phyloP scores from a whole-genome alignment of 2,329 filamentous ascomycete genomes.

The Aspergillus unguis region DNA sequence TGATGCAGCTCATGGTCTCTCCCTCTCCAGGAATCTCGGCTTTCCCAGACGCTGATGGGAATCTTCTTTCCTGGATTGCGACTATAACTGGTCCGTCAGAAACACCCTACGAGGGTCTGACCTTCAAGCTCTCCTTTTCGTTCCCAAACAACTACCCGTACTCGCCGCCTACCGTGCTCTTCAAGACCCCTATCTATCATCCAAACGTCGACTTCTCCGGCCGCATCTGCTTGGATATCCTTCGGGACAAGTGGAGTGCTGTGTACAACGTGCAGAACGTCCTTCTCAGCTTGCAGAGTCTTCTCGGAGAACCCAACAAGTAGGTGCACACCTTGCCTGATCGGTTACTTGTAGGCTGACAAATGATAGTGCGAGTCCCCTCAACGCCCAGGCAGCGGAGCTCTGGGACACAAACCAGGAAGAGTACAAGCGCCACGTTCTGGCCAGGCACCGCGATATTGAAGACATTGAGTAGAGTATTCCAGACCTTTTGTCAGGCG shows the following conservation, averaged over 20 bases:
- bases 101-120: conserved; percentile 84
- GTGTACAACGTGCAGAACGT: conserved; percentile 96
- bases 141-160: conserved; percentile 96
- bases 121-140: conserved; percentile 85
- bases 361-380: conserved; percentile 70
- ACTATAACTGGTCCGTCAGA: conserved; percentile 89
- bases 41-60: conserved; percentile 85
- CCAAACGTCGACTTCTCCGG: conserved; percentile 98
- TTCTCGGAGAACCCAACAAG: conserved; percentile 98
- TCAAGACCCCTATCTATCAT: conserved; percentile 99
- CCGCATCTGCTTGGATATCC: conserved; percentile 93
- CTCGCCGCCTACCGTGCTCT: conserved; percentile 82
- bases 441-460: conserved; percentile 60
- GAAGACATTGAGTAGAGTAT: conserved; percentile 42
- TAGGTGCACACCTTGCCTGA: conserved; percentile 47
- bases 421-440: conserved; percentile 78
- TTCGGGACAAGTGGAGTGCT: conserved; percentile 99
- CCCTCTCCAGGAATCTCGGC: conserved; percentile 90
- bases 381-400: conserved; percentile 94
- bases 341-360: conserved; percentile 11
- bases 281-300: conserved; percentile 85
- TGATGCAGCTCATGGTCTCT: conserved; percentile 98
- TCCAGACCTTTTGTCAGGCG: conserved; percentile 10
- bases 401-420: conserved; percentile 86
- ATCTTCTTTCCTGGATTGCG: conserved; percentile 87